Evolutionary conservation across 768 basidiomycete genomes (phyloP).

Genomic region (Podaxis sp.): DNA sequence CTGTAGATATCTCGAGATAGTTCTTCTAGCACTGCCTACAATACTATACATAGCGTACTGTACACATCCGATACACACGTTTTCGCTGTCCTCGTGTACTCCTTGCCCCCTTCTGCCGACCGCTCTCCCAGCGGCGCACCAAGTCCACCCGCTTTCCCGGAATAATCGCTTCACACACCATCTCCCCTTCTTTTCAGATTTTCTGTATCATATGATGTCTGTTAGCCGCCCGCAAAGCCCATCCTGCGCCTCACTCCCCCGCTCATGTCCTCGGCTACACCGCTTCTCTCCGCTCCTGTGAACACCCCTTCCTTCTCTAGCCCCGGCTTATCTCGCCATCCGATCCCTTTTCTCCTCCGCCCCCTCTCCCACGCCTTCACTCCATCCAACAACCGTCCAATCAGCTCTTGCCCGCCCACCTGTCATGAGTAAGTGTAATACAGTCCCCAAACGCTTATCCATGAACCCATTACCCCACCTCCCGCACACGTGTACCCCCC

Average conservation of each 20-base stretch:
- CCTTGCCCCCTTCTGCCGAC: neutral
- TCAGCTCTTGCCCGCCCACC: neutral
- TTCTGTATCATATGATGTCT: conserved; percentile 7
- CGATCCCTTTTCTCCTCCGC: neutral
- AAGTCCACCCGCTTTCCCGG: conserved; percentile 10
- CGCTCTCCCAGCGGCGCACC: neutral
- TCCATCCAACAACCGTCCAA: neutral
- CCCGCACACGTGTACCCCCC: neutral
- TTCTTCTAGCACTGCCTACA: neutral
- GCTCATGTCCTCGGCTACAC: conserved; percentile 13
- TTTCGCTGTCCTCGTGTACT: neutral
- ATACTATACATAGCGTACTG: too few relatives aligned
- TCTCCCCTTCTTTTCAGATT: neutral
- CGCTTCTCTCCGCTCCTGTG: neutral
- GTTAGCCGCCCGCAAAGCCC: neutral
- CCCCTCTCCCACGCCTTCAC: conserved; percentile 3
- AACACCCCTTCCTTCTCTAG: neutral
- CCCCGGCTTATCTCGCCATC: conserved; percentile 2
- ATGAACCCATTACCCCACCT: neutral
- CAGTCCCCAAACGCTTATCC: neutral
- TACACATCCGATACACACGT: too few relatives aligned
- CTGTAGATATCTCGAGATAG: neutral
- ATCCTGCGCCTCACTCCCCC: conserved; percentile 3
- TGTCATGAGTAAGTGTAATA: neutral
- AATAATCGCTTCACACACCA: conserved; percentile 10